Evolutionary conservation across 192 early-diverging fungal species (phyloP).

Genomic region (Pecoramyces ruminantium): DNA sequence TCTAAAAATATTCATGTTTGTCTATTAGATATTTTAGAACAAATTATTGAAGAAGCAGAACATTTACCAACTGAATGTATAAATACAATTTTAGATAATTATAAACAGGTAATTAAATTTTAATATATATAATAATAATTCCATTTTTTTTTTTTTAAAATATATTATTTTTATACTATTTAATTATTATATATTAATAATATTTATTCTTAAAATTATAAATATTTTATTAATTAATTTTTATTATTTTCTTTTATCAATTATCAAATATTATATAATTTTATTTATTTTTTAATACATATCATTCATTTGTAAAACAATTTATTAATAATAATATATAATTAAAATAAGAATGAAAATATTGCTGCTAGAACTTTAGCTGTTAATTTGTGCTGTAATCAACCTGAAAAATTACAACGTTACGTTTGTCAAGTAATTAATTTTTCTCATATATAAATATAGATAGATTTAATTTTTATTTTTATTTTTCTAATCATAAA

Average conservation of each 20-base stretch:
- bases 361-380: conserved; percentile 56
- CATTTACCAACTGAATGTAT: conserved; percentile 61
- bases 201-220: too few species aligned
- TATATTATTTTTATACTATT: too few species aligned
- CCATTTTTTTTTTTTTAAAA: too few species aligned
- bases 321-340: too few species aligned
- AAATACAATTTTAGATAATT: conserved; percentile 62
- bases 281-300: too few species aligned
- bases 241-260: neutral
- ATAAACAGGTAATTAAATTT: conserved; percentile 31
- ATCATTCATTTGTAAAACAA: too few species aligned
- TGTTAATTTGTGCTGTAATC: conserved; percentile 54
- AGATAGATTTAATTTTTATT: too few species aligned
- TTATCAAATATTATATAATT: conserved; percentile 5
- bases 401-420: conserved; percentile 67
- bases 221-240: too few species aligned
- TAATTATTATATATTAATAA: too few species aligned
- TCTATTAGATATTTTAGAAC: conserved; percentile 65
- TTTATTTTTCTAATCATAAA: too few species aligned
- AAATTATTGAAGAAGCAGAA: conserved; percentile 58
- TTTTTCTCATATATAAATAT: too few species aligned
- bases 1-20: conserved; percentile 61
- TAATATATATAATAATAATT: too few species aligned
- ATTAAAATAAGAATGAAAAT: conserved; percentile 28
- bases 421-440: conserved; percentile 61